Evolutionary conservation across 2,329 filamentous ascomycete species (phyloP).

Genomic region (Macrophomina phaseolina): DNA sequence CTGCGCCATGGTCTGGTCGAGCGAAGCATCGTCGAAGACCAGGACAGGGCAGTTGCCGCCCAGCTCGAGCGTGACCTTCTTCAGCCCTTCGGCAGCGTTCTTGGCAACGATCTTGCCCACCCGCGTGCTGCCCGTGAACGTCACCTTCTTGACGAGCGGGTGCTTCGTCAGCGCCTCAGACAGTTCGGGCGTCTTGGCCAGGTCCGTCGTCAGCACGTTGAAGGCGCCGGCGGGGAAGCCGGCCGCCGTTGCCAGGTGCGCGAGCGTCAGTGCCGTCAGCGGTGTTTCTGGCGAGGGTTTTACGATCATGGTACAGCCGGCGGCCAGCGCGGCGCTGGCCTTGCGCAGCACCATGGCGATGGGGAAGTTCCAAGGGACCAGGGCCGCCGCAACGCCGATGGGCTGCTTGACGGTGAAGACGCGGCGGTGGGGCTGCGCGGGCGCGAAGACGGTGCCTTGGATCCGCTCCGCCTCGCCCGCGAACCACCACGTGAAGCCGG

Average conservation of each 20-base stretch:
- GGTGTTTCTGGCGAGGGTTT: conserved; percentile 51
- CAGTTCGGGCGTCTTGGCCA: conserved; percentile 31
- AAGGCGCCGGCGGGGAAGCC: conserved; percentile 51
- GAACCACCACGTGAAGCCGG: conserved; percentile 63
- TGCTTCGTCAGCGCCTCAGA: conserved; percentile 47
- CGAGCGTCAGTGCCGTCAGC: conserved; percentile 46
- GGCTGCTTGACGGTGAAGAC: conserved; percentile 73
- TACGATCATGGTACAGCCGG: conserved; percentile 45
- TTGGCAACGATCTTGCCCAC: conserved; percentile 49
- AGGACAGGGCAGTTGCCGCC: conserved; percentile 53
- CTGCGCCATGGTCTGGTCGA: conserved; percentile 47
- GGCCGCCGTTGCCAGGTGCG: conserved; percentile 46
- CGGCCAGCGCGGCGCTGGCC: conserved; percentile 43
- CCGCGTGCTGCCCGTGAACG: conserved; percentile 49
- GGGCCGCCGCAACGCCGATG: conserved; percentile 49
- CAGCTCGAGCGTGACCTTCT: conserved; percentile 51
- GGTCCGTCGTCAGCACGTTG: conserved; percentile 47
- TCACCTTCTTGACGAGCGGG: conserved; percentile 48
- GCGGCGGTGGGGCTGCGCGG: conserved; percentile 66
- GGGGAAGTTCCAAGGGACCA: conserved; percentile 51
- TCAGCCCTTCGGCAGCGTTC: conserved; percentile 50
- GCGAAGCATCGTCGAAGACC: conserved; percentile 52
- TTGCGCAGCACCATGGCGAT: conserved; percentile 46
- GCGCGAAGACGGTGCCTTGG: conserved; percentile 65
- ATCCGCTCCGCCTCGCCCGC: conserved; percentile 66